Evolutionary conservation across 805 yeast genomes (phyloP).

Genomic region (Jamesozyma hellenica): DNA sequence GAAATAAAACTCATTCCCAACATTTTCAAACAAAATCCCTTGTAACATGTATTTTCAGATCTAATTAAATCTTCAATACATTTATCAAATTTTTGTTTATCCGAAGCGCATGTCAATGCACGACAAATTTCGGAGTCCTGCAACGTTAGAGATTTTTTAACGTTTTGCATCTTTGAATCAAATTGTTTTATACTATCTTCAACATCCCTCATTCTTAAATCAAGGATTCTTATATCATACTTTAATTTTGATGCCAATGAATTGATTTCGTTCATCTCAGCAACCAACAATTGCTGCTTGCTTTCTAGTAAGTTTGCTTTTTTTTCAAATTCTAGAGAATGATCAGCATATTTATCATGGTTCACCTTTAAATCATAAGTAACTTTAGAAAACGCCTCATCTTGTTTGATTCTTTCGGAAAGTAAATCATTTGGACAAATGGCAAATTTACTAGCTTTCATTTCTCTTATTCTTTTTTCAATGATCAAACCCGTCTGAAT

Average conservation of each 20-base stretch:
- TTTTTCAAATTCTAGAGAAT: constrained; percentile 14
- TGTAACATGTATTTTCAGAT: constrained; percentile 13
- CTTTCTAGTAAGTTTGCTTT: constrained; percentile 16
- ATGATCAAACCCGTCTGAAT: constrained; percentile 1
- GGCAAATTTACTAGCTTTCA: constrained; percentile 1
- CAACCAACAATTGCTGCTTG: constrained; percentile 26
- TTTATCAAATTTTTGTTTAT: constrained; percentile 14
- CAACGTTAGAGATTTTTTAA: constrained; percentile 12
- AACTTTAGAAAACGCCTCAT: constrained; percentile 6
- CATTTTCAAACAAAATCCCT: constrained; percentile 12
- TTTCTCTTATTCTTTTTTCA: constrained; percentile 1
- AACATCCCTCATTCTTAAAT: constrained; percentile 55
- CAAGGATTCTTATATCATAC: constrained; percentile 54
- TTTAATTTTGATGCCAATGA: constrained; percentile 51
- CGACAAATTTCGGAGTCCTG: constrained; percentile 4
- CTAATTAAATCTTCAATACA: constrained; percentile 11
- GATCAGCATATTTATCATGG: constrained; percentile 12
- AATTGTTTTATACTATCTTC: constrained; percentile 49
- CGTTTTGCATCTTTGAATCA: constrained; percentile 20
- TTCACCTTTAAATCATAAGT: constrained; percentile 8
- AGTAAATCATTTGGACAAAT: not conserved
- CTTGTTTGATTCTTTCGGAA: constrained; percentile 1
- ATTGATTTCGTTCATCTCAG: constrained; percentile 6
- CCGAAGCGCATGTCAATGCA: constrained; percentile 5
- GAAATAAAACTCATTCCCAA: constrained; percentile 8